Evolutionary conservation across 352 stramenopile species (phyloP).

Genomic region (Elongisporangium prolatum): DNA sequence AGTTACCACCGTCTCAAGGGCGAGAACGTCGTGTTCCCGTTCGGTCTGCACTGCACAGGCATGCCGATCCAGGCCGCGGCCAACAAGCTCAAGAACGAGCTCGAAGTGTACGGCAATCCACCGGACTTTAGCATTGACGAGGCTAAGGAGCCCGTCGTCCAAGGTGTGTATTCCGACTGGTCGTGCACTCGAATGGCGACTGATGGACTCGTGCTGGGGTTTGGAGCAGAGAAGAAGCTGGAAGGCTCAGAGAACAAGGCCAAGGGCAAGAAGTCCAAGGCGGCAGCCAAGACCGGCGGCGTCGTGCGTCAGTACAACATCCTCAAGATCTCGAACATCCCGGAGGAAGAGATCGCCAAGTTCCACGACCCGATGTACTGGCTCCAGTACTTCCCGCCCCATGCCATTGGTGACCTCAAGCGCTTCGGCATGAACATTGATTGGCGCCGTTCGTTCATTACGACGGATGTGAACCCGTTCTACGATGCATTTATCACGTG

Average conservation of each 20-base stretch:
- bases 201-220: constrained; percentile 1
- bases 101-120: constrained; percentile 92
- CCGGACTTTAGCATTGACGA: constrained; percentile 90
- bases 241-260: constrained; percentile 81
- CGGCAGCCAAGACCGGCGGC: constrained; percentile 95
- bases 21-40: constrained; percentile 99
- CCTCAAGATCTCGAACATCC: constrained; percentile 91
- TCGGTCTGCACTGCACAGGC: constrained; percentile 99
- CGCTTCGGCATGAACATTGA: constrained; percentile 96
- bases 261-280: constrained; percentile 98
- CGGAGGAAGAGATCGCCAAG: constrained; percentile 93
- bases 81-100: constrained; percentile 99
- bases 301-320: constrained; percentile 99
- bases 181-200: background rate
- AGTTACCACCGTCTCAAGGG: constrained; percentile 92
- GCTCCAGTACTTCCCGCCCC: constrained; percentile 98
- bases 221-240: constrained; percentile 64
- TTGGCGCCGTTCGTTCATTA: constrained; percentile 99
- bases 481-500: constrained; percentile 99
- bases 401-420: constrained; percentile 96
- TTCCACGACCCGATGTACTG: constrained; percentile 98
- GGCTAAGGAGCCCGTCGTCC: constrained; percentile 13
- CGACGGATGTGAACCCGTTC: constrained; percentile 98
- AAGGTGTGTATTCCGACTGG: constrained; percentile 5
- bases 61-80: constrained; percentile 99